Conservation (phyloP, 139 green algal species). For the Astrephomene gubernaculifera region DNA sequence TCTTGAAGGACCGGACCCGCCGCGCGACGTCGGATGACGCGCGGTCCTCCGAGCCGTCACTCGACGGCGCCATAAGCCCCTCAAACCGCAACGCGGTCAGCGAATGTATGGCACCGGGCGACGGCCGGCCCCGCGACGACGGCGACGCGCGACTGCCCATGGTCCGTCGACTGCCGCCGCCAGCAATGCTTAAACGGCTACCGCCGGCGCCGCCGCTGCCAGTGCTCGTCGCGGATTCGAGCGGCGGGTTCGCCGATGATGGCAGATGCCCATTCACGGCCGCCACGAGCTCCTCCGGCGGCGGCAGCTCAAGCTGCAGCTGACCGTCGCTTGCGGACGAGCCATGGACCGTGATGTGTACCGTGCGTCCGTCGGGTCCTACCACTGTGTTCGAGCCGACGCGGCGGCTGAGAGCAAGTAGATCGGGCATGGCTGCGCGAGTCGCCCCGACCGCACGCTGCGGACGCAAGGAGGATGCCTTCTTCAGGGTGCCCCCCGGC, state of each 20-base stretch:
- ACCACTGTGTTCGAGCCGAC: not conserved
- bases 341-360: not conserved
- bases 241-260: too few relatives aligned
- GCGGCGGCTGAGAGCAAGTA: not conserved
- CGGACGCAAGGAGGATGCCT: not conserved
- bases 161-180: not conserved
- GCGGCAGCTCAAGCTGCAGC: constrained; percentile 25
- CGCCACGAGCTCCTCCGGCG: constrained; percentile 7
- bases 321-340: not conserved
- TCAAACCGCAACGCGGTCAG: too few relatives aligned
- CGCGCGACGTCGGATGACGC: not conserved
- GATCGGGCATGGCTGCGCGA: constrained; percentile 11
- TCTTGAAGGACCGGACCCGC: not conserved
- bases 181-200: not conserved
- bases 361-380: constrained; percentile 8
- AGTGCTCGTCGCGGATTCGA: not conserved
- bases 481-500: too few relatives aligned
- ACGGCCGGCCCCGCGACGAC: too few relatives aligned
- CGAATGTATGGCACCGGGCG: too few relatives aligned
- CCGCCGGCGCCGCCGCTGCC: constrained; percentile 6
- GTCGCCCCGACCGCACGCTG: not conserved
- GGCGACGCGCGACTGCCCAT: not conserved
- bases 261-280: constrained; percentile 29
- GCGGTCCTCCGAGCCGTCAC: constrained; percentile 3
- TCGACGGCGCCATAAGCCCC: not conserved